phyloP scores from a whole-genome alignment of 192 early-diverging fungal species.

The Entomortierella parvispora region DNA sequence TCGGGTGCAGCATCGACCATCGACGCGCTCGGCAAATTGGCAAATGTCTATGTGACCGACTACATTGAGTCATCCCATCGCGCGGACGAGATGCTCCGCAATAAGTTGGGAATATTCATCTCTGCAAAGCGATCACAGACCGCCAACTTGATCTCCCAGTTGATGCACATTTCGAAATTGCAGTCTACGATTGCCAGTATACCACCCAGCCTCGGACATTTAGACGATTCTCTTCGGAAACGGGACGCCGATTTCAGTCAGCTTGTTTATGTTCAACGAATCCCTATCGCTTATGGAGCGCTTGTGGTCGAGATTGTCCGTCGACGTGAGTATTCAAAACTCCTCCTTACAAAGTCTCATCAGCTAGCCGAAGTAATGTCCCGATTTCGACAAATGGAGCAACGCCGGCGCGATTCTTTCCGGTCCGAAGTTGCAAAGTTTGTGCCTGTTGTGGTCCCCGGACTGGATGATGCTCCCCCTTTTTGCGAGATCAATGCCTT shows the following conservation, averaged over 20 bases:
- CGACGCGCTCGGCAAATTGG: conserved; percentile 59
- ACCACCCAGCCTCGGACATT: conserved; percentile 33
- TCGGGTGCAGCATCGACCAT: conserved; percentile 40
- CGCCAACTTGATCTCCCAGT: conserved; percentile 46
- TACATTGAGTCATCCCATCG: conserved; percentile 37
- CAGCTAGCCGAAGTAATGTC: conserved; percentile 54
- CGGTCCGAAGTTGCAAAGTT: conserved; percentile 53
- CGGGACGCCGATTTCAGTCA: conserved; percentile 45
- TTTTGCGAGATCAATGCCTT: conserved; percentile 60
- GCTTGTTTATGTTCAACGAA: conserved; percentile 51
- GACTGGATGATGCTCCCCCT: conserved; percentile 56
- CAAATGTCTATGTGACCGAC: conserved; percentile 54
- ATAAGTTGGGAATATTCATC: conserved; percentile 41
- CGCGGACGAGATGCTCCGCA: conserved; percentile 38
- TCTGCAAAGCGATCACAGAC: conserved; percentile 49
- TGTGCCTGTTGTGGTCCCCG: conserved; percentile 49
- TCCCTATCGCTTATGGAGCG: conserved; percentile 62
- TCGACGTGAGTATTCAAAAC: conserved; percentile 58
- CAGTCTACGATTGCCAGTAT: conserved; percentile 56
- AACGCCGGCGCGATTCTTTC: conserved; percentile 51
- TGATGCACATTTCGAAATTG: conserved; percentile 53
- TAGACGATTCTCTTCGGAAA: conserved; percentile 46
- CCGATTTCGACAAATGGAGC: conserved; percentile 49
- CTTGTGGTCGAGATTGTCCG: conserved; percentile 62
- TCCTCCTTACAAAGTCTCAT: conserved; percentile 54